Percentiles rank a stretch among this genome's conserved stretches.
Conservation (phyloP, 441 rosid species). For the Brassica hybrid region DNA sequence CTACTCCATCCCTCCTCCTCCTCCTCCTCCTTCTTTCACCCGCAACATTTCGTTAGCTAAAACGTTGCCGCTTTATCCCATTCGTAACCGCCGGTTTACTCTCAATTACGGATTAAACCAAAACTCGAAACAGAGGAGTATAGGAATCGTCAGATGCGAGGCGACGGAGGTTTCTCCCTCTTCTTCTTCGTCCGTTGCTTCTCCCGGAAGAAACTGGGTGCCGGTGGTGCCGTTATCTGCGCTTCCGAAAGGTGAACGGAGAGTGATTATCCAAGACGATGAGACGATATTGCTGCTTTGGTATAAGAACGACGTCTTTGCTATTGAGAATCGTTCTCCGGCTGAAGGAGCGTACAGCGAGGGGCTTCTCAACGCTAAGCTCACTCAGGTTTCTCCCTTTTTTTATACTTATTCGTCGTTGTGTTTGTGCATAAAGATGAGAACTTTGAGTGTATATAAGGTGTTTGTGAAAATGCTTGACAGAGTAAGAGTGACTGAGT, state of each 20-base stretch:
- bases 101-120: conserved; percentile 36
- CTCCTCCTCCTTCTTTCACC: conserved; percentile 24
- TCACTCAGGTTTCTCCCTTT: conserved; percentile 61
- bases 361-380: conserved; percentile 93
- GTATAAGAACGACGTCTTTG: conserved; percentile 85
- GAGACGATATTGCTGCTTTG: conserved; percentile 86
- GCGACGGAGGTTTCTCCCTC: conserved; percentile 63
- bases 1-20: conserved; percentile 37
- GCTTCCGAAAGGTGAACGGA: conserved; percentile 87
- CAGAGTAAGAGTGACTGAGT: background rate
- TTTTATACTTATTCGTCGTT: too few species aligned
- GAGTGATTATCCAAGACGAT: conserved; percentile 84
- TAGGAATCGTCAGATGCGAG: conserved; percentile 49
- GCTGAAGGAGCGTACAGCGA: conserved; percentile 97
- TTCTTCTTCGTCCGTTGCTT: conserved; percentile 45
- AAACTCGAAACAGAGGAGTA: conserved; percentile 34
- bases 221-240: conserved; percentile 93
- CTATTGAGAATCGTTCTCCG: conserved; percentile 90
- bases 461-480: conserved; percentile 36
- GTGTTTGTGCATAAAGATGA: background rate
- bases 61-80: conserved; percentile 20
- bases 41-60: background rate
- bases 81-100: conserved; percentile 38
- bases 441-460: background rate
- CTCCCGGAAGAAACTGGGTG: conserved; percentile 73